These are phyloP conservation scores for Cucurbita maxima DNA, from an alignment of 306 rosid genomes.

Conservation along the genomic window DNA sequence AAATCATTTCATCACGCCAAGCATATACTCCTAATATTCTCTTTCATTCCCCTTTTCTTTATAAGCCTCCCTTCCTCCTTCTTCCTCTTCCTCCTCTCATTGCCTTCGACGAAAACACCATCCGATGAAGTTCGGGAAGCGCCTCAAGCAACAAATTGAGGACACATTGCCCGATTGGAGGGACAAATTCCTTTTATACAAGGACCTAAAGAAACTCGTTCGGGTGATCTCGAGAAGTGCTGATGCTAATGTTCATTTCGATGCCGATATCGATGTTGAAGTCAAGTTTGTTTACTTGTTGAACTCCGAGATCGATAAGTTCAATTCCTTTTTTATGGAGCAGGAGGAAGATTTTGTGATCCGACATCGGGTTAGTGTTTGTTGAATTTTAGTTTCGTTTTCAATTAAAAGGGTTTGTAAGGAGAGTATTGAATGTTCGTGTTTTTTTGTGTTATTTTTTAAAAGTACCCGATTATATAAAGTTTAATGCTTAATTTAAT, in stretches of 20 bases:
- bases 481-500: no score
- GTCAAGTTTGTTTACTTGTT: constrained; percentile 41
- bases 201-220: constrained; percentile 68
- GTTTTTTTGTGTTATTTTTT: no score
- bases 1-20: constrained; percentile 52
- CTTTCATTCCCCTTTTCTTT: neutral
- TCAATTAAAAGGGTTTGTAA: no score
- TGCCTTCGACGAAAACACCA: neutral
- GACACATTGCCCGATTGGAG: constrained; percentile 65
- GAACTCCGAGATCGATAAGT: constrained; percentile 79
- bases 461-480: no score
- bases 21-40: constrained; percentile 80
- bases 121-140: constrained; percentile 69
- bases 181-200: constrained; percentile 70
- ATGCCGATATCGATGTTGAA: constrained; percentile 19
- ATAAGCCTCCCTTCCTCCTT: constrained; percentile 4
- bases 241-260: constrained; percentile 21
- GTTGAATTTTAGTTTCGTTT: neutral
- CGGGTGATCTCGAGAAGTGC: constrained; percentile 18
- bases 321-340: constrained; percentile 65
- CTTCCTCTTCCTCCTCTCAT: neutral
- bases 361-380: constrained; percentile 36
- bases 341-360: constrained; percentile 79
- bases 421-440: no score
- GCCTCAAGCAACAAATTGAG: constrained; percentile 54